Conservation (phyloP, 164 flowering plant genomes). For the Buxus sempervirens region DNA sequence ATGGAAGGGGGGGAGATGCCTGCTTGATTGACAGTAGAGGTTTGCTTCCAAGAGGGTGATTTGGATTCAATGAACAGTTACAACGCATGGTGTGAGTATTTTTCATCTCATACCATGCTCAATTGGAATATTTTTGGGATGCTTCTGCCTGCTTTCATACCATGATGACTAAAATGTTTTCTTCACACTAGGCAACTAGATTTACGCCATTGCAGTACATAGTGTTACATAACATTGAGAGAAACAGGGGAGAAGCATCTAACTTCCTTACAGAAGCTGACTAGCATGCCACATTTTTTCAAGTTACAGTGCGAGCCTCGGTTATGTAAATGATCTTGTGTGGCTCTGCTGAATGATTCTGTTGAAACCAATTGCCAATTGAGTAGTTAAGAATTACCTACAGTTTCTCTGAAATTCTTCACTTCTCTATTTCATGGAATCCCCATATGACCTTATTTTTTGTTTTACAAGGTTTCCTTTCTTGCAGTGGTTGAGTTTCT, state of each 20-base stretch:
- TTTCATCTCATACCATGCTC: not conserved
- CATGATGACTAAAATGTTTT: not conserved
- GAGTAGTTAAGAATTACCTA: no score
- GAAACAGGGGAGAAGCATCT: not conserved
- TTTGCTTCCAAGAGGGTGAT: not conserved
- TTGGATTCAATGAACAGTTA: not conserved
- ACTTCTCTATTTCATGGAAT: not conserved
- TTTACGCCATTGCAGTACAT: no score
- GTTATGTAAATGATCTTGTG: not conserved
- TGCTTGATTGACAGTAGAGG: not conserved
- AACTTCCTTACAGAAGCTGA: not conserved
- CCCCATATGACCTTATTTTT: no score
- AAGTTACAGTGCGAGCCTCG: not conserved
- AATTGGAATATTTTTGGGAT: not conserved
- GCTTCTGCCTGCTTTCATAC: not conserved
- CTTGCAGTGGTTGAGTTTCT: no score
- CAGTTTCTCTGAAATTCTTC: not conserved
- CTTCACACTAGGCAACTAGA: no score
- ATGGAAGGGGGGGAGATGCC: slow-evolving; percentile 62
- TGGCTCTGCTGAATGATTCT: not conserved
- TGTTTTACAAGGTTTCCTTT: no score
- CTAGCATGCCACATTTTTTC: not conserved
- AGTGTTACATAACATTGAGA: no score
- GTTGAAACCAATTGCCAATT: not conserved
- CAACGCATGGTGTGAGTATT: not conserved